A percentile compares a stretch with the other conserved stretches of the same genome.
These are phyloP conservation scores for Dipodascus albidus DNA, from an alignment of 805 yeast genomes.

Conservation along the genomic window DNA sequence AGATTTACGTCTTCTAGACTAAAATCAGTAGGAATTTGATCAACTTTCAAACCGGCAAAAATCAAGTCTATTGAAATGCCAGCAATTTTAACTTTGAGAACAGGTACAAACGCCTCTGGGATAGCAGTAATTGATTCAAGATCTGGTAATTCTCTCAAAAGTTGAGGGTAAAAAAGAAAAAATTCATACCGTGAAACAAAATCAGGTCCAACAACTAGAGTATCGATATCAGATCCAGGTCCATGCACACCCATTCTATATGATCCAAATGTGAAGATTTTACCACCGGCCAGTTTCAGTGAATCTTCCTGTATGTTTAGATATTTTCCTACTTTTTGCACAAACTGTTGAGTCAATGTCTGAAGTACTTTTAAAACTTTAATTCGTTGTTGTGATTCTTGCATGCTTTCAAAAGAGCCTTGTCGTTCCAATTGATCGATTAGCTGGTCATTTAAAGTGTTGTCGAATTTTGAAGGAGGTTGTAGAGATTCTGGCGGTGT, in stretches of 20 bases:
- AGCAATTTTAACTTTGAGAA: slow-evolving; percentile 74
- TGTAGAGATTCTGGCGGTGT: slow-evolving; percentile 75
- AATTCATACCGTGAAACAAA: slow-evolving; percentile 87
- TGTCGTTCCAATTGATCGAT: slow-evolving; percentile 69
- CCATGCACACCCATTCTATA: slow-evolving; percentile 94
- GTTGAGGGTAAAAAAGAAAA: slow-evolving; percentile 63
- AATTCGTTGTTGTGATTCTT: slow-evolving; percentile 68
- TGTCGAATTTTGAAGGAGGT: slow-evolving; percentile 75
- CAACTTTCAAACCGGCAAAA: slow-evolving; percentile 70
- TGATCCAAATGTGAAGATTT: slow-evolving; percentile 92
- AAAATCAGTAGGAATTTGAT: slow-evolving; percentile 68
- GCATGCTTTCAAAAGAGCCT: slow-evolving; percentile 83
- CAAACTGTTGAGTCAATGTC: slow-evolving; percentile 67
- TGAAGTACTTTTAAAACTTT: slow-evolving; percentile 65
- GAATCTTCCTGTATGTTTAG: slow-evolving; percentile 95
- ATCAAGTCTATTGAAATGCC: slow-evolving; percentile 92
- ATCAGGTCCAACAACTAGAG: slow-evolving; percentile 94
- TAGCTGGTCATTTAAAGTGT: slow-evolving; percentile 58
- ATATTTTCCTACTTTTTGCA: slow-evolving; percentile 61
- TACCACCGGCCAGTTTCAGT: slow-evolving; percentile 97
- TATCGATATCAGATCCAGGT: slow-evolving; percentile 96
- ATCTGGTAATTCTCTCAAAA: slow-evolving; percentile 65
- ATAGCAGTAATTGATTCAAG: slow-evolving; percentile 86
- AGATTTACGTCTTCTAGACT: slow-evolving; percentile 77
- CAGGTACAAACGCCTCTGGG: slow-evolving; percentile 97